phyloP scores from a whole-genome alignment of 768 basidiomycete genomes.

The Termitomyces sp. region DNA sequence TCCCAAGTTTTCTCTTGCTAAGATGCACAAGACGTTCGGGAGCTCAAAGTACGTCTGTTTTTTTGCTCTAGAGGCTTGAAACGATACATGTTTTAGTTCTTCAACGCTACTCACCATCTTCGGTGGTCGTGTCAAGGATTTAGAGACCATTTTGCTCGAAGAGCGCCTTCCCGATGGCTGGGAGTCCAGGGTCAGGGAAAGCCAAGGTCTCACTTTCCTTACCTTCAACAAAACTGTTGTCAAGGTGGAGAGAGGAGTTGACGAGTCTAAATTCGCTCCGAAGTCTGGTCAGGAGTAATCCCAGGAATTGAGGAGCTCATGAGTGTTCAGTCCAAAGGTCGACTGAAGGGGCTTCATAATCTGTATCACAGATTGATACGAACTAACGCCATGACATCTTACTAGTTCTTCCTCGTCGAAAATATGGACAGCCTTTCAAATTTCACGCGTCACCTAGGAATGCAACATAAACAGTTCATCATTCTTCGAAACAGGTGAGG shows the following conservation, averaged over 20 bases:
- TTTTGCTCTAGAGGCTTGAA: neutral
- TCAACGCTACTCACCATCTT: slow-evolving; percentile 63
- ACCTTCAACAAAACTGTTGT: slow-evolving; percentile 48
- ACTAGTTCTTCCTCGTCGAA: neutral
- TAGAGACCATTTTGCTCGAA: slow-evolving; percentile 55
- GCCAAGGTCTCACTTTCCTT: slow-evolving; percentile 55
- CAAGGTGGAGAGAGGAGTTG: slow-evolving; percentile 35
- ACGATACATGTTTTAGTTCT: slow-evolving; percentile 33
- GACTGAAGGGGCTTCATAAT: neutral
- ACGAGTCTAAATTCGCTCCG: slow-evolving; percentile 30
- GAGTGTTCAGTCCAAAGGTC: neutral
- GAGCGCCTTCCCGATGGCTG: slow-evolving; percentile 71
- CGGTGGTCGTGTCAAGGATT: slow-evolving; percentile 56
- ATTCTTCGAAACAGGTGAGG: neutral
- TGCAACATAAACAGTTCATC: neutral
- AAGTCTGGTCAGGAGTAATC: neutral
- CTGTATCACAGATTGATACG: neutral
- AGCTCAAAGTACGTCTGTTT: slow-evolving; percentile 53
- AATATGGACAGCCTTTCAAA: neutral
- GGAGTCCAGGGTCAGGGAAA: slow-evolving; percentile 57
- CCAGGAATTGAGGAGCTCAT: neutral
- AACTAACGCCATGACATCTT: neutral
- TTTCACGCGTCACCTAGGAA: neutral
- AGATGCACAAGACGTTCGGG: slow-evolving; percentile 58
- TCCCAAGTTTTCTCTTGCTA: slow-evolving; percentile 47